Evolutionary conservation across 2,329 filamentous ascomycete species (phyloP), one percentile per base, ranked within the genome.

Genomic region (Tolypocladium sp.): DNA sequence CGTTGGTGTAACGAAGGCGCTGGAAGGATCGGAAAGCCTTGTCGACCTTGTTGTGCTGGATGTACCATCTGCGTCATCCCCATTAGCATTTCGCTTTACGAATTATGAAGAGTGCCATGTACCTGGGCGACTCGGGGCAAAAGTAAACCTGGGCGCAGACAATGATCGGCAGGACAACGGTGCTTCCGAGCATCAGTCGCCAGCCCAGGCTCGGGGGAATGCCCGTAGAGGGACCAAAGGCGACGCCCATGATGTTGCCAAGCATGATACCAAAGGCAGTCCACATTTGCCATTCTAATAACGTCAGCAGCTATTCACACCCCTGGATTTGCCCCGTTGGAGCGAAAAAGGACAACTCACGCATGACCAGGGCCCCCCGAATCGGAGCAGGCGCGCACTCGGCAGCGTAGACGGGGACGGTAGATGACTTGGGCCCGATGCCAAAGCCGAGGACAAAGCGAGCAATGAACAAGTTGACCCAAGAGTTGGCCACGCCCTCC

Each of bases 341-440:
- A 15, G 13, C 2, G 17, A 8, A 15, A 35, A 12, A 6, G 30
- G 4, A 15, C 27, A 7, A 22, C 49, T 35, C 30, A 52, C 66
- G 86, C 89, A 93, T 92, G 62, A 91, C 88, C 10, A 93, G 76
- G 12, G 86, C 88, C 63, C 88, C 87, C 63, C 88, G 82, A 57
- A 91, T 85, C 5, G 76, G 68, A 2, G 86, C 83, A 0, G 88
- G 88, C 0, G 85, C 80, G 54, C 83, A 88, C 69, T 91, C 89
- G 1, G 89, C 88, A 1, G 87, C 84, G 66, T 90, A 92, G 51
- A 92, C 84, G 0, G 89, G 89, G 0, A 86, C 82, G 1, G 79
- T 84, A 4, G 79, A 79, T 15, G 82, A 82, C 68, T 89, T 89
- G 38, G 83, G 79, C 5, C 86, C 86, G 63, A 89, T 86, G 2